These are phyloP conservation scores for Pouteria glomerata DNA, from an alignment of 148 eudicot genomes.

Conservation along the genomic window DNA sequence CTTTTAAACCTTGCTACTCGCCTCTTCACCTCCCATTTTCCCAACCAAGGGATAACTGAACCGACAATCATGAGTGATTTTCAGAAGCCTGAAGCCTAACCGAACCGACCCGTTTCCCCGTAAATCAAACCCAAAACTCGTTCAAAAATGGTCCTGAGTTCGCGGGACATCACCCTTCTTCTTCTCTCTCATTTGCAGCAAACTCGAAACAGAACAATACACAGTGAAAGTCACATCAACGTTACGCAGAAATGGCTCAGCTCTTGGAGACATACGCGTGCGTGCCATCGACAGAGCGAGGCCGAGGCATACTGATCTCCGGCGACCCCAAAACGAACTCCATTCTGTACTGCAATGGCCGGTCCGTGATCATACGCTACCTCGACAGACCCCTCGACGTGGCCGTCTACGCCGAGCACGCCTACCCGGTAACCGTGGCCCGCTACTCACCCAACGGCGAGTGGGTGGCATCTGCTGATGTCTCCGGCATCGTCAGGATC, in stretches of 20 bases:
- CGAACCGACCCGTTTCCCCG: not conserved
- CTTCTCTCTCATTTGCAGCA: not conserved
- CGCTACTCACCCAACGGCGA: conserved; percentile 79
- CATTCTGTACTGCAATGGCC: conserved; percentile 73
- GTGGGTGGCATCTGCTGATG: conserved; percentile 92
- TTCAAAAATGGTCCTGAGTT: too few relatives aligned
- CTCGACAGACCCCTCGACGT: conserved; percentile 63
- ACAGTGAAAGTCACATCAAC: not conserved
- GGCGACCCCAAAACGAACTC: conserved; percentile 76
- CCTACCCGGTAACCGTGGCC: conserved; percentile 71
- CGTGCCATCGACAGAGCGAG: conserved; percentile 78
- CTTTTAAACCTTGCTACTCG: too few relatives aligned
- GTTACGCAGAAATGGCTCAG: conserved; percentile 25
- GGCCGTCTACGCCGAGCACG: conserved; percentile 61
- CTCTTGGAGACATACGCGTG: conserved; percentile 74
- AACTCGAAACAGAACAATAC: not conserved
- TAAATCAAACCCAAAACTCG: too few relatives aligned
- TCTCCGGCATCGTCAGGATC: conserved; percentile 71
- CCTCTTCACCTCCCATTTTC: too few relatives aligned
- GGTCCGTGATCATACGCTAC: conserved; percentile 70
- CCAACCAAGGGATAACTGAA: too few relatives aligned
- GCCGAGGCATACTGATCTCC: too few relatives aligned
- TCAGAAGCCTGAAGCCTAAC: not conserved
- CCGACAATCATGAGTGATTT: too few relatives aligned
- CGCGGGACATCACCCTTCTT: not conserved